Evolutionary conservation across 2,329 filamentous ascomycete genomes (phyloP).

Genomic region (Botrytis galanthina): DNA sequence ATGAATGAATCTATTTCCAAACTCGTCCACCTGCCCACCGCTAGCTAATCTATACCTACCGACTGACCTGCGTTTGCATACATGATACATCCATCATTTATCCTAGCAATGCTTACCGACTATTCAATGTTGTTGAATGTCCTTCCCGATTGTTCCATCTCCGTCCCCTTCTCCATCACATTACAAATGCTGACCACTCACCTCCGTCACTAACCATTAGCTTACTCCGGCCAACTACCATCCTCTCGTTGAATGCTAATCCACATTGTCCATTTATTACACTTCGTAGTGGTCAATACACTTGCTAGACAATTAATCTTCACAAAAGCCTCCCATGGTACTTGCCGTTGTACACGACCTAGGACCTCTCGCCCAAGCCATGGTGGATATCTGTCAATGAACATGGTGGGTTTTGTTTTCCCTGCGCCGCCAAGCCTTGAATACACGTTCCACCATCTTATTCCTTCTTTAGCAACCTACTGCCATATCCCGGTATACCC

Average conservation of each 20-base stretch:
- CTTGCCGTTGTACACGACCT: background rate
- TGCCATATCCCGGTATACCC: slow-evolving; percentile 17
- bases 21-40: background rate
- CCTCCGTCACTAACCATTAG: slow-evolving; percentile 3
- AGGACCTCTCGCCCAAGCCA: slow-evolving; percentile 1
- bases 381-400: slow-evolving; percentile 5
- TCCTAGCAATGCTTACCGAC: slow-evolving; percentile 14
- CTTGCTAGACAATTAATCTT: background rate
- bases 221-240: background rate
- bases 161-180: background rate
- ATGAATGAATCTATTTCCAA: background rate
- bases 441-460: slow-evolving; percentile 19
- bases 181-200: background rate
- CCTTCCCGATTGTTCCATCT: slow-evolving; percentile 9
- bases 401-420: background rate
- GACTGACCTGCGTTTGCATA: background rate
- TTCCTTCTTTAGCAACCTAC: slow-evolving; percentile 20
- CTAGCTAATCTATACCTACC: background rate
- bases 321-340: slow-evolving; percentile 7
- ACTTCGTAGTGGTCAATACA: background rate
- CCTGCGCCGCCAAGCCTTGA: slow-evolving; percentile 14
- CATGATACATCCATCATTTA: background rate
- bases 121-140: slow-evolving; percentile 6
- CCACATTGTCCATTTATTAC: background rate
- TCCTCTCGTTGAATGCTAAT: background rate